phyloP scores from a whole-genome alignment of 2,329 filamentous ascomycete species.

The Monilinia laxa region DNA sequence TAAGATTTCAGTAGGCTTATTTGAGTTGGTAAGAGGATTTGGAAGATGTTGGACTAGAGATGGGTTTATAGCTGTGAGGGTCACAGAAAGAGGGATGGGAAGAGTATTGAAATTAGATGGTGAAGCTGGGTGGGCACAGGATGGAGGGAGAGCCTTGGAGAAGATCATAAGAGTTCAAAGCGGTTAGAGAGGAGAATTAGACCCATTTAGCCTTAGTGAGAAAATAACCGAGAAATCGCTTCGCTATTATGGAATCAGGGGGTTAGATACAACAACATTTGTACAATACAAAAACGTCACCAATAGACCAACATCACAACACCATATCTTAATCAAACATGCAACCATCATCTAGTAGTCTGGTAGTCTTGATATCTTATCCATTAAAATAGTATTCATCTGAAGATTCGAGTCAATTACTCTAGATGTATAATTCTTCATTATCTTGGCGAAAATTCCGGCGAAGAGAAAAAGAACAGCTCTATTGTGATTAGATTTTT shows the following conservation, averaged over 20 bases:
- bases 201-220: background rate
- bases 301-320: background rate
- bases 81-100: slow-evolving; percentile 44
- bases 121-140: slow-evolving; percentile 59
- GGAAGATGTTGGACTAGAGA: slow-evolving; percentile 54
- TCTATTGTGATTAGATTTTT: background rate
- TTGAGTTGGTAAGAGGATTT: slow-evolving; percentile 48
- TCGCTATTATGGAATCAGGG: background rate
- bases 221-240: slow-evolving; percentile 16
- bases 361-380: too few relatives aligned
- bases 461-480: background rate
- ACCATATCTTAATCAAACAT: background rate
- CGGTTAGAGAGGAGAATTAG: background rate
- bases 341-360: background rate
- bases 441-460: background rate
- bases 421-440: background rate
- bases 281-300: slow-evolving; percentile 3
- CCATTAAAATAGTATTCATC: background rate
- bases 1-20: slow-evolving; percentile 47
- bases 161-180: slow-evolving; percentile 46
- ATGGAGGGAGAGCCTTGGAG: slow-evolving; percentile 59
- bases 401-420: background rate
- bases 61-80: slow-evolving; percentile 53
- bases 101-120: slow-evolving; percentile 20
- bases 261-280: background rate